Conservation (phyloP, 495 filamentous ascomycete species). For the Pseudevernia furfuracea region DNA sequence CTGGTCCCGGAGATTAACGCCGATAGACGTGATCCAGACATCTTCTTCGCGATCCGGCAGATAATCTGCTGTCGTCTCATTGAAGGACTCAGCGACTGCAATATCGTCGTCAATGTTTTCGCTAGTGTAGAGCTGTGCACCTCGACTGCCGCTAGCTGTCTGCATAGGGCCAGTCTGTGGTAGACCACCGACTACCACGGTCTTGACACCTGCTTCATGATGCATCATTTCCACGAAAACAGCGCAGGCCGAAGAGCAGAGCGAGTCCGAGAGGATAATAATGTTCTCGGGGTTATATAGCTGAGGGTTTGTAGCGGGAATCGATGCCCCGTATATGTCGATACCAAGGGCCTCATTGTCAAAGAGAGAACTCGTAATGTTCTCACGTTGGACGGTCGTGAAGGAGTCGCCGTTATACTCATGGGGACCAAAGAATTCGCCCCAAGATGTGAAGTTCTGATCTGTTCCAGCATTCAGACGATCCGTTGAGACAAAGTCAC, state of each 20-base stretch:
- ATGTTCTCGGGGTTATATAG: constrained; percentile 45
- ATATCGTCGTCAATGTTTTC: constrained; percentile 29
- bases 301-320: constrained; percentile 27
- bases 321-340: constrained; percentile 34
- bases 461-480: constrained; percentile 37
- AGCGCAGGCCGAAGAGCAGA: constrained; percentile 43
- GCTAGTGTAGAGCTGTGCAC: constrained; percentile 22
- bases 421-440: constrained; percentile 43
- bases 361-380: constrained; percentile 39
- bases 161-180: constrained; percentile 38
- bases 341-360: constrained; percentile 28
- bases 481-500: constrained; percentile 37
- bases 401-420: constrained; percentile 36
- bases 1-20: constrained; percentile 37
- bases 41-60: constrained; percentile 28
- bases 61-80: constrained; percentile 13
- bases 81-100: constrained; percentile 21
- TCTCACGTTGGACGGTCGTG: constrained; percentile 40
- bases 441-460: constrained; percentile 45
- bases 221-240: constrained; percentile 48
- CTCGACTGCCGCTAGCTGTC: constrained; percentile 32
- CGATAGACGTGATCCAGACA: constrained; percentile 25
- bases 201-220: constrained; percentile 38
- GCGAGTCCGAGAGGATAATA: constrained; percentile 42
- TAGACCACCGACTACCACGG: constrained; percentile 41